A percentile compares a stretch with the other conserved stretches of the same genome.
These are phyloP conservation scores for Macrophomina phaseolina DNA, from an alignment of 2,329 filamentous ascomycete genomes.

Conservation along the genomic window DNA sequence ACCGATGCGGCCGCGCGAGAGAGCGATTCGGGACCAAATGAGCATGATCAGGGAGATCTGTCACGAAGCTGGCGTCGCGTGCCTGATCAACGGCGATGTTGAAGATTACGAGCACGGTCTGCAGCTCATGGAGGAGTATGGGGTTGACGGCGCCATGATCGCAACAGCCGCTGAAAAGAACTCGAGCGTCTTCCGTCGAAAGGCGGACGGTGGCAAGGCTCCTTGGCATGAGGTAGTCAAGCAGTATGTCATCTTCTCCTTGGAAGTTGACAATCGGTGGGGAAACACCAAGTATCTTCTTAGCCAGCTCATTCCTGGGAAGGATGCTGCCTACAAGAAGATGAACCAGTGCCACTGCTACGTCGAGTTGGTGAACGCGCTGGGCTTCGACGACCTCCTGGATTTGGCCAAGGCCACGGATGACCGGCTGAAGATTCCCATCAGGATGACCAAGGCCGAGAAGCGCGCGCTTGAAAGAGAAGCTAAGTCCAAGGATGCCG, in stretches of 20 bases:
- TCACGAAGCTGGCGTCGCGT: slow-evolving; percentile 83
- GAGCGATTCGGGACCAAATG: slow-evolving; percentile 84
- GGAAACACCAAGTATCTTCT: slow-evolving; percentile 94
- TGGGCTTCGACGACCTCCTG: slow-evolving; percentile 69
- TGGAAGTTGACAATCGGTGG: slow-evolving; percentile 84
- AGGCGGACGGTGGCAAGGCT: slow-evolving; percentile 71
- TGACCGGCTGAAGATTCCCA: slow-evolving; percentile 51
- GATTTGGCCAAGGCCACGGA: slow-evolving; percentile 71
- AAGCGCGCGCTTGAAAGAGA: slow-evolving; percentile 22
- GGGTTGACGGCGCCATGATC: slow-evolving; percentile 97
- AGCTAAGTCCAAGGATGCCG: neutral
- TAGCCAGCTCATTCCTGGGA: slow-evolving; percentile 83
- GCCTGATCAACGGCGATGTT: slow-evolving; percentile 95
- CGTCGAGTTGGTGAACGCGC: slow-evolving; percentile 66
- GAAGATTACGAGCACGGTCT: slow-evolving; percentile 74
- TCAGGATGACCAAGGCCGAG: slow-evolving; percentile 21
- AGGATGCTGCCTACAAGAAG: slow-evolving; percentile 65
- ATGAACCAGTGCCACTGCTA: slow-evolving; percentile 75
- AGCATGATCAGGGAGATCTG: slow-evolving; percentile 83
- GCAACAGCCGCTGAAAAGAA: slow-evolving; percentile 92
- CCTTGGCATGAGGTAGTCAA: slow-evolving; percentile 79
- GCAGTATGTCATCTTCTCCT: slow-evolving; percentile 72
- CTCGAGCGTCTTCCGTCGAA: slow-evolving; percentile 79
- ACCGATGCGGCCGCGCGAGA: slow-evolving; percentile 89
- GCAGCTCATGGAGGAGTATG: slow-evolving; percentile 74